Evolutionary conservation across 1,284 basidiomycete species (phyloP).

Genomic region (Boletus mariae): DNA sequence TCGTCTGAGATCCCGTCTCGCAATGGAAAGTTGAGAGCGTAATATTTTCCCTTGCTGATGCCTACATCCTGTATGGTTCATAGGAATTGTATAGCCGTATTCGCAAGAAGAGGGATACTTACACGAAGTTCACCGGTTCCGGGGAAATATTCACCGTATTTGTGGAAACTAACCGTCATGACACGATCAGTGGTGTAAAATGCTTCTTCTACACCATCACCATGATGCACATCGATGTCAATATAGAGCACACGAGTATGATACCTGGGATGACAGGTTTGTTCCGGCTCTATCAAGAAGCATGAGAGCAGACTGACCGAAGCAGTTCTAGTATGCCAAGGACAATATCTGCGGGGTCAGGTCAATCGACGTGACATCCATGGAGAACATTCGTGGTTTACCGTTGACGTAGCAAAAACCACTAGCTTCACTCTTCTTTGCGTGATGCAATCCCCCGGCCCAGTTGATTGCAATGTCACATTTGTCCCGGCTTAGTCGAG

Average conservation of each 20-base stretch:
- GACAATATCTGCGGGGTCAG: conserved; percentile 76
- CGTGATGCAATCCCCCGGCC: conserved; percentile 97
- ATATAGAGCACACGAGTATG: conserved; percentile 96
- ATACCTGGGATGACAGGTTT: conserved; percentile 55
- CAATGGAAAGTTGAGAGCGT: conserved; percentile 92
- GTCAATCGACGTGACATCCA: neutral
- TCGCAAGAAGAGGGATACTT: conserved; percentile 28
- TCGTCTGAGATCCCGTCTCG: conserved; percentile 96
- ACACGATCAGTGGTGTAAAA: conserved; percentile 99
- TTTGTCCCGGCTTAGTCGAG: conserved; percentile 91
- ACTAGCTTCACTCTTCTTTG: conserved; percentile 97
- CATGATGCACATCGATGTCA: conserved; percentile 98
- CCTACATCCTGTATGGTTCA: conserved; percentile 71
- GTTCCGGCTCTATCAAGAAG: neutral
- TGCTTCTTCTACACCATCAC: conserved; percentile 98
- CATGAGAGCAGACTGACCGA: conserved; percentile 47
- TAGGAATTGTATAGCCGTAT: conserved; percentile 1
- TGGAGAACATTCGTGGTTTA: conserved; percentile 29
- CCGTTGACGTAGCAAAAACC: conserved; percentile 99
- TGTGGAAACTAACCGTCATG: conserved; percentile 98
- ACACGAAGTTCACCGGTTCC: conserved; percentile 95
- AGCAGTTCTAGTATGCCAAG: conserved; percentile 94
- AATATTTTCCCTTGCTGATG: conserved; percentile 89
- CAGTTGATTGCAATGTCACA: conserved; percentile 99
- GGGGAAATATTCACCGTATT: conserved; percentile 99